Conservation (phyloP, 345 rosid genomes). For the Syzygium jambos region DNA sequence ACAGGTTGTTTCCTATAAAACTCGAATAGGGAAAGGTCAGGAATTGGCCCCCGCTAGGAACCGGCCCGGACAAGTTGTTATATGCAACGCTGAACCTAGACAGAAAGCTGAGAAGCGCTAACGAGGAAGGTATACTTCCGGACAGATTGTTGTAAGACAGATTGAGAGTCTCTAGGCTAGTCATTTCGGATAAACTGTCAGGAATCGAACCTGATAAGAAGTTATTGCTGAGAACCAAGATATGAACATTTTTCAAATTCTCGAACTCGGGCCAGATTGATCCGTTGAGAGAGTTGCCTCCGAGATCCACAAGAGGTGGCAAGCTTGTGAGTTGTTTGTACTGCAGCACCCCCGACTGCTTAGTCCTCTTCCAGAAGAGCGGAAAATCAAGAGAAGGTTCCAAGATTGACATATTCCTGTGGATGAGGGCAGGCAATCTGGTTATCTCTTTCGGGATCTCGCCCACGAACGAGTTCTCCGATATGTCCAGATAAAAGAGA, state of each 20-base stretch:
- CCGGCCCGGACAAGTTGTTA: not conserved
- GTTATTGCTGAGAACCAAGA: conserved; percentile 1
- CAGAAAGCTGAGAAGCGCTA: not conserved
- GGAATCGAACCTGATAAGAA: conserved; percentile 2
- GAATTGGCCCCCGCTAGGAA: conserved; percentile 1
- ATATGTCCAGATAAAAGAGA: conserved; percentile 11
- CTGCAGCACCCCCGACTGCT: not conserved
- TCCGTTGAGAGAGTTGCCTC: conserved; percentile 4
- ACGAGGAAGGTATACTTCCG: not conserved
- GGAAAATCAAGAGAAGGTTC: not conserved
- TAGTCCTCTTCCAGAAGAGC: not conserved
- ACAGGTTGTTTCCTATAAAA: conserved; percentile 21
- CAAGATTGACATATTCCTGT: not conserved
- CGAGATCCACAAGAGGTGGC: not conserved
- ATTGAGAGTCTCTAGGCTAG: not conserved
- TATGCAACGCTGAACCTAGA: not conserved
- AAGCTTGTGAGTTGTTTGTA: not conserved
- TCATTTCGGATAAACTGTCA: not conserved
- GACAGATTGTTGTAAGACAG: not conserved
- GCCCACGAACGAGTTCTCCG: conserved; percentile 3
- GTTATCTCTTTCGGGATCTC: conserved; percentile 1
- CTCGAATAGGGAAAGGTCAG: not conserved
- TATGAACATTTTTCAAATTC: not conserved
- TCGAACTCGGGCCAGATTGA: conserved; percentile 1
- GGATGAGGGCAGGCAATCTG: not conserved